These are phyloP conservation scores for Darksidea phi DNA, from an alignment of 495 filamentous ascomycete genomes.

Conservation along the genomic window DNA sequence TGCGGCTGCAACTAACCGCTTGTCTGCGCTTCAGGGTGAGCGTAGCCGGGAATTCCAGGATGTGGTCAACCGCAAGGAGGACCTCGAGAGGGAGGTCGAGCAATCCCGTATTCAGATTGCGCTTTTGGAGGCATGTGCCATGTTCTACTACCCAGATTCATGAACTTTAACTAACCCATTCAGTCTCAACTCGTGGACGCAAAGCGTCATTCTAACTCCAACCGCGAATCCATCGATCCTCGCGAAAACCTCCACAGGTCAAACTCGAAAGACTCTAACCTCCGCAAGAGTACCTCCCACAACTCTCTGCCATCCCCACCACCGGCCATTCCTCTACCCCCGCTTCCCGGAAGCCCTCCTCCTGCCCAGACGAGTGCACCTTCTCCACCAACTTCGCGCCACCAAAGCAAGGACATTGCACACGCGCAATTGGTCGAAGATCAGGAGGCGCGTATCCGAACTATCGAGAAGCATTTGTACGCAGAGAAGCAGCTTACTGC, in stretches of 20 bases:
- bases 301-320: conserved; percentile 85
- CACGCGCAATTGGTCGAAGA: conserved; percentile 78
- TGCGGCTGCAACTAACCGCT: conserved; percentile 71
- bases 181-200: conserved; percentile 59
- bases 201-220: conserved; percentile 43
- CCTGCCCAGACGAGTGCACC: conserved; percentile 43
- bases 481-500: conserved; percentile 95
- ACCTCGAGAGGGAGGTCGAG: conserved; percentile 57
- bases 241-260: conserved; percentile 63
- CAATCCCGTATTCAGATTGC: conserved; percentile 61
- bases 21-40: conserved; percentile 68
- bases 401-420: conserved; percentile 78
- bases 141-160: neutral
- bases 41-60: conserved; percentile 62
- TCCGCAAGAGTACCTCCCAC: conserved; percentile 83
- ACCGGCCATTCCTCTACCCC: conserved; percentile 88
- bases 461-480: conserved; percentile 93
- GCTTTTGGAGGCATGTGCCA: conserved; percentile 61
- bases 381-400: conserved; percentile 55
- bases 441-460: conserved; percentile 88
- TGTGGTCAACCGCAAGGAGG: conserved; percentile 52
- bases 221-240: conserved; percentile 44
- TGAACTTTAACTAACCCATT: conserved; percentile 8
- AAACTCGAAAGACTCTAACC: conserved; percentile 71
- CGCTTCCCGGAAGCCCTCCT: conserved; percentile 63